These are phyloP conservation scores for Boletus patriciae DNA, from an alignment of 768 basidiomycete genomes.

Conservation along the genomic window DNA sequence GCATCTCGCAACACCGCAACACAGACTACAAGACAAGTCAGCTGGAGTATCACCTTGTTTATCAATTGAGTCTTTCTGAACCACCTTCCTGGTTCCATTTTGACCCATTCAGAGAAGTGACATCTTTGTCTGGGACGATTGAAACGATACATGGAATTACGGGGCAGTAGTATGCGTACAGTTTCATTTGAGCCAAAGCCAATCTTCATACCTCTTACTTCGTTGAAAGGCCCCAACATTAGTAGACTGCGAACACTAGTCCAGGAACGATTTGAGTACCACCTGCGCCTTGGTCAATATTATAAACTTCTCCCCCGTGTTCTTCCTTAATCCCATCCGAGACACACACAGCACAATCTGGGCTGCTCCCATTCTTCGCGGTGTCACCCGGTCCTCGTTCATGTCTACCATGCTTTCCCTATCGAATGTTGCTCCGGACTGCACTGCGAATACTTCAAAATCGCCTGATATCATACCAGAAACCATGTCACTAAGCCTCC, in stretches of 20 bases:
- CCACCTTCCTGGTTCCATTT: too few relatives aligned
- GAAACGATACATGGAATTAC: too few relatives aligned
- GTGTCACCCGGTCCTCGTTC: neutral
- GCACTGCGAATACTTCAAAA: neutral
- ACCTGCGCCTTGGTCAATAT: neutral
- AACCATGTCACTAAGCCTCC: neutral
- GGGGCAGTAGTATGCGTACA: too few relatives aligned
- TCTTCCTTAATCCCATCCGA: neutral
- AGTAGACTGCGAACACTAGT: neutral
- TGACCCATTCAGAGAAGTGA: too few relatives aligned
- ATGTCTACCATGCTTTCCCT: neutral
- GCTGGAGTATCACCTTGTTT: too few relatives aligned
- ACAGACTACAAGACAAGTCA: neutral
- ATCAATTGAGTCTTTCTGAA: too few relatives aligned
- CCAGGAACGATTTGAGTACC: neutral
- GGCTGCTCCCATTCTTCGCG: neutral
- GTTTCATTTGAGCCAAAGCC: too few relatives aligned
- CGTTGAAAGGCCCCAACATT: too few relatives aligned
- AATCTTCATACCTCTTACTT: too few relatives aligned
- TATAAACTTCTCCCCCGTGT: neutral
- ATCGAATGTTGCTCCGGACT: neutral
- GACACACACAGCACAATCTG: neutral
- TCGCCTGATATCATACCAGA: conserved; percentile 2
- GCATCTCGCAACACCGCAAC: neutral
- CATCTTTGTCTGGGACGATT: too few relatives aligned